phyloP scores from a whole-genome alignment of 345 rosid species.

The Populus simonii region DNA sequence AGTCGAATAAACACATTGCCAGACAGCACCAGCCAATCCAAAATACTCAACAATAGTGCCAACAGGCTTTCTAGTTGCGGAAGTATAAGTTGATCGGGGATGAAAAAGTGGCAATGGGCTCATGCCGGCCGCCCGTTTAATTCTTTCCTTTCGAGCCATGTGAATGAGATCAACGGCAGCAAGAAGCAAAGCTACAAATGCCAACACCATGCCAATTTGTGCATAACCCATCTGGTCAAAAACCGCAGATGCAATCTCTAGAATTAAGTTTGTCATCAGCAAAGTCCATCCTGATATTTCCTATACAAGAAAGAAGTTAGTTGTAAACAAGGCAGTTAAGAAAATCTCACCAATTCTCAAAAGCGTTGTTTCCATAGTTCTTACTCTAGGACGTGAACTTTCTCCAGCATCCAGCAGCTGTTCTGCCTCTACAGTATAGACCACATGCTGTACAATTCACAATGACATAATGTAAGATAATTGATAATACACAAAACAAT shows the following conservation, averaged over 20 bases:
- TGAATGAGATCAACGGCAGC: not conserved
- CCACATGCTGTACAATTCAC: too few species aligned
- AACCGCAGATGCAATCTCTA: constrained; percentile 3
- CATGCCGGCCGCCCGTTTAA: not conserved
- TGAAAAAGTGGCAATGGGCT: not conserved
- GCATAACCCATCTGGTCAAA: not conserved
- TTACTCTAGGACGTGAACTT: not conserved
- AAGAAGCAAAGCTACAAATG: constrained; percentile 1
- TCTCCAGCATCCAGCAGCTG: too few species aligned
- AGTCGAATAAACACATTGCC: too few species aligned
- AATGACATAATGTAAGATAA: too few species aligned
- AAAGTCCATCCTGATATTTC: not conserved
- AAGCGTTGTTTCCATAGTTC: not conserved
- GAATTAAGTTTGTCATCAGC: not conserved
- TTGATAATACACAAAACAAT: too few species aligned
- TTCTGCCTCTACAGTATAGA: too few species aligned
- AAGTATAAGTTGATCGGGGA: not conserved
- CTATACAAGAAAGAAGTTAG: not conserved
- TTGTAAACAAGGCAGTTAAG: too few species aligned
- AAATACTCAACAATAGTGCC: not conserved
- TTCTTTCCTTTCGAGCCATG: not conserved
- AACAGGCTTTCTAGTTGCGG: not conserved
- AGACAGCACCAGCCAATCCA: not conserved
- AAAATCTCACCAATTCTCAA: too few species aligned
- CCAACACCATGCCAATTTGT: not conserved